These are phyloP conservation scores for Tetrahymena elliotti DNA, from an alignment of 73 alveolate species.

Conservation along the genomic window DNA sequence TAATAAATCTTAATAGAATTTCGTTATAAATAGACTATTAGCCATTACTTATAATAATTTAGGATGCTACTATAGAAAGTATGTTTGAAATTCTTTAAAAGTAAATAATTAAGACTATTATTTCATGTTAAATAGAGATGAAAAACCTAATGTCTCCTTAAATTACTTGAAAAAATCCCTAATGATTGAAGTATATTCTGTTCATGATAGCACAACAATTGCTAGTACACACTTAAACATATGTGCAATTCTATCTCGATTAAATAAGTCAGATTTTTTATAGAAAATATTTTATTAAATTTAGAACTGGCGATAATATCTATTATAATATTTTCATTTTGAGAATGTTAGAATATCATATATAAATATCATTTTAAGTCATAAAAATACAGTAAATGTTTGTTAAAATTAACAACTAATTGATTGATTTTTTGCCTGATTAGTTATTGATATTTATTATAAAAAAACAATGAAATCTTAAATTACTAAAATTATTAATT, in stretches of 20 bases:
- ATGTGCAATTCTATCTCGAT: constrained; percentile 46
- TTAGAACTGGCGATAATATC: not conserved
- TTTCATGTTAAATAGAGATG: constrained; percentile 9
- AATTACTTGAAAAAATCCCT: constrained; percentile 32
- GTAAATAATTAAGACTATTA: not conserved
- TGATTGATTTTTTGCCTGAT: no score
- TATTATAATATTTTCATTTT: not conserved
- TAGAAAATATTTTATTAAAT: not conserved
- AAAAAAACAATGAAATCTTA: no score
- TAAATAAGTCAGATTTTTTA: constrained; percentile 18
- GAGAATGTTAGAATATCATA: no score
- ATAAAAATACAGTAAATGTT: not conserved
- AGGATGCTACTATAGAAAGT: constrained; percentile 60
- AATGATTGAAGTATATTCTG: not conserved
- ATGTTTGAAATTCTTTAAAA: not conserved
- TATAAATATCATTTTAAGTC: not conserved
- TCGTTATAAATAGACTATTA: constrained; percentile 6
- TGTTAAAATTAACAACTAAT: no score
- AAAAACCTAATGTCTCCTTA: constrained; percentile 45
- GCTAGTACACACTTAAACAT: constrained; percentile 56
- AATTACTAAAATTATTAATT: not conserved
- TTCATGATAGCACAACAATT: constrained; percentile 3
- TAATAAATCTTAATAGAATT: not conserved
- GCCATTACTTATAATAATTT: constrained; percentile 48
- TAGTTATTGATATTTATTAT: no score